Conservation (phyloP, 2,329 filamentous ascomycete species). For the Lasiodiplodia sp. region DNA sequence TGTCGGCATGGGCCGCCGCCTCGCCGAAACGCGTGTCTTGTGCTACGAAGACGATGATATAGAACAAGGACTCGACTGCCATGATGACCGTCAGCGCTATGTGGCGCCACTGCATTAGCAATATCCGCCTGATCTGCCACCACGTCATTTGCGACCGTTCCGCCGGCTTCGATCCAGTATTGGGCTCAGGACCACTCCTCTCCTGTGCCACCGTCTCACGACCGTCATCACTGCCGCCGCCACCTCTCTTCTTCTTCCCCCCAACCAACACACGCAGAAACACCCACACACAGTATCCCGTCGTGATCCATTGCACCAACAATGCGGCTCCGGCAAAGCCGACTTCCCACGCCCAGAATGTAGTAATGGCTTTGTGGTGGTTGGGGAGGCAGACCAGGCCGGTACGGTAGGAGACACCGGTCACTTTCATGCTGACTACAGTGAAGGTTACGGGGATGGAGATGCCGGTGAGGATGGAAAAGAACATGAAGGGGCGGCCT, state of each 20-base stretch:
- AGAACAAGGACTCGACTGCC: slow-evolving; percentile 38
- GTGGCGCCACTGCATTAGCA: slow-evolving; percentile 42
- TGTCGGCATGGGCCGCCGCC: slow-evolving; percentile 35
- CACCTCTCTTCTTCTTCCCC: not conserved
- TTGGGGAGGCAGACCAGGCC: slow-evolving; percentile 47
- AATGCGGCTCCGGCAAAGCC: slow-evolving; percentile 41
- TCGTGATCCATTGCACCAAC: slow-evolving; percentile 42
- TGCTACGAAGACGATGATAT: slow-evolving; percentile 41
- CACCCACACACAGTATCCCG: slow-evolving; percentile 43
- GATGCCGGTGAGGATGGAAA: slow-evolving; percentile 41
- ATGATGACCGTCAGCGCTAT: slow-evolving; percentile 39
- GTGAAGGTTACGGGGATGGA: slow-evolving; percentile 42
- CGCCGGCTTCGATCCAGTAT: not conserved
- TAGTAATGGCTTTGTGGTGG: slow-evolving; percentile 42
- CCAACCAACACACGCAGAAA: slow-evolving; percentile 40
- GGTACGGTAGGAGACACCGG: slow-evolving; percentile 50
- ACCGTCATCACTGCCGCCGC: not conserved
- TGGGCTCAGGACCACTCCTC: not conserved
- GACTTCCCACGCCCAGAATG: slow-evolving; percentile 49
- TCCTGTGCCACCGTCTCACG: not conserved
- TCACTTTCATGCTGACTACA: slow-evolving; percentile 39
- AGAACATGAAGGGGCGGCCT: slow-evolving; percentile 40
- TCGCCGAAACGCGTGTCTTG: slow-evolving; percentile 38
- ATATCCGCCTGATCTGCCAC: slow-evolving; percentile 37
- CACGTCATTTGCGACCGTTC: slow-evolving; percentile 33